Conservation (phyloP, 225 moss, liverwort and hornwort species). For the Pseudisothecium myosuroides region DNA sequence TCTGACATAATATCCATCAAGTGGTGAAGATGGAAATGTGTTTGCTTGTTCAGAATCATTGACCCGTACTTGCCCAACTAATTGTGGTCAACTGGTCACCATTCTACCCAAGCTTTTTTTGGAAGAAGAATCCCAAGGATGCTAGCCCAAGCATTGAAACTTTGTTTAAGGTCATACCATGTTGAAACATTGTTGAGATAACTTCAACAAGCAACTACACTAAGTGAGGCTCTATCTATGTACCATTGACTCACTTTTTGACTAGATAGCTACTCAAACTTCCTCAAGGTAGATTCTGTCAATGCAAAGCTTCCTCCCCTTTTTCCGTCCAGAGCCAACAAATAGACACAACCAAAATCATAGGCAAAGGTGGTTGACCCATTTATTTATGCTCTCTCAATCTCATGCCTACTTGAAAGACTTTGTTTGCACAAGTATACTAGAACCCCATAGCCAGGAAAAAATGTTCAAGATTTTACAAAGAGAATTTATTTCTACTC, state of each 20-base stretch:
- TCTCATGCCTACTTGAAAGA: background rate
- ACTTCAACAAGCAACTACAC: background rate
- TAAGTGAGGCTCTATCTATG: fast-evolving
- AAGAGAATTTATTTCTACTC: background rate
- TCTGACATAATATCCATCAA: no score
- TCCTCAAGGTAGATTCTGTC: fast-evolving
- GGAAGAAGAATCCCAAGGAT: no score
- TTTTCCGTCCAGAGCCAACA: background rate
- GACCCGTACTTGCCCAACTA: background rate
- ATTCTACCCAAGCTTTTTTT: background rate
- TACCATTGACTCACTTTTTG: background rate
- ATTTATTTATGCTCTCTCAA: background rate
- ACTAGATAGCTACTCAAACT: background rate
- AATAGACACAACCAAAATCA: background rate
- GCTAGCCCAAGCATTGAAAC: background rate
- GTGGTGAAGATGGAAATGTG: background rate
- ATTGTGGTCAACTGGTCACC: background rate
- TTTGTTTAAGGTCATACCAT: background rate
- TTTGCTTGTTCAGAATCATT: background rate
- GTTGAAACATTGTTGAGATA: background rate
- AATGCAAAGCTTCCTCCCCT: background rate
- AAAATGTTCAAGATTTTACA: background rate
- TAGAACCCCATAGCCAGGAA: fast-evolving
- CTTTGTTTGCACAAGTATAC: background rate
- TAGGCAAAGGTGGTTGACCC: background rate